These are phyloP conservation scores for Tricholoma saponaceum DNA, from an alignment of 768 basidiomycete species.

Conservation along the genomic window DNA sequence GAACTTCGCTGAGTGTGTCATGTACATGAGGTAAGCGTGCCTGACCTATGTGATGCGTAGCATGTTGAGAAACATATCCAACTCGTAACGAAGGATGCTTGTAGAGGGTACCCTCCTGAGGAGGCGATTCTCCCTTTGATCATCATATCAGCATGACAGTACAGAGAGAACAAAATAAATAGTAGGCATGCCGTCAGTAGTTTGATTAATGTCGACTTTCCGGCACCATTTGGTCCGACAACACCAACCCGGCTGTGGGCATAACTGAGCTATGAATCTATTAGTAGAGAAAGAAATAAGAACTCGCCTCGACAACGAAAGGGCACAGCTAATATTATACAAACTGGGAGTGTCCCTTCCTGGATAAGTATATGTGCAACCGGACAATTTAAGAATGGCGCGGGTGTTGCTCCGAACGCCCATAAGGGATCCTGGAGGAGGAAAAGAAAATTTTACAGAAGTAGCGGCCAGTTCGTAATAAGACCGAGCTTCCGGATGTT, in stretches of 20 bases:
- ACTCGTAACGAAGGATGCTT: conserved; percentile 93
- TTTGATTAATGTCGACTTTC: conserved; percentile 95
- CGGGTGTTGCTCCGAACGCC: conserved; percentile 95
- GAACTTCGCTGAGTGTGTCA: neutral
- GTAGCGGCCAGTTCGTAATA: conserved; percentile 96
- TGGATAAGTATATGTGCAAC: conserved; percentile 94
- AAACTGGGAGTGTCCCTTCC: conserved; percentile 78
- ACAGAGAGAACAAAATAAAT: neutral
- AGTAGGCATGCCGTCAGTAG: conserved; percentile 65
- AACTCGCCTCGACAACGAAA: conserved; percentile 83
- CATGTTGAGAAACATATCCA: conserved; percentile 97
- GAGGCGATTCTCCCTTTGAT: conserved; percentile 79
- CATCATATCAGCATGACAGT: conserved; percentile 5
- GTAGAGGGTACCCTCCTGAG: conserved; percentile 89
- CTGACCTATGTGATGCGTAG: conserved; percentile 89
- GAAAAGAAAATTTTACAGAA: conserved; percentile 93
- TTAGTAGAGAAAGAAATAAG: conserved; percentile 14
- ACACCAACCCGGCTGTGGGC: conserved; percentile 79
- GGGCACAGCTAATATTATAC: conserved; percentile 83
- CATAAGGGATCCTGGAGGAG: conserved; percentile 93
- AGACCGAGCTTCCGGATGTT: conserved; percentile 89
- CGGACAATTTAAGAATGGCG: conserved; percentile 88
- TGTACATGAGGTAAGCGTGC: conserved; percentile 7
- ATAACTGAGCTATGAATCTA: conserved; percentile 11
- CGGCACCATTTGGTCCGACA: conserved; percentile 91